Evolutionary conservation across 306 rosid genomes (phyloP), one percentile per base, ranked within the genome.

Genomic region (Lotus japonicus): DNA sequence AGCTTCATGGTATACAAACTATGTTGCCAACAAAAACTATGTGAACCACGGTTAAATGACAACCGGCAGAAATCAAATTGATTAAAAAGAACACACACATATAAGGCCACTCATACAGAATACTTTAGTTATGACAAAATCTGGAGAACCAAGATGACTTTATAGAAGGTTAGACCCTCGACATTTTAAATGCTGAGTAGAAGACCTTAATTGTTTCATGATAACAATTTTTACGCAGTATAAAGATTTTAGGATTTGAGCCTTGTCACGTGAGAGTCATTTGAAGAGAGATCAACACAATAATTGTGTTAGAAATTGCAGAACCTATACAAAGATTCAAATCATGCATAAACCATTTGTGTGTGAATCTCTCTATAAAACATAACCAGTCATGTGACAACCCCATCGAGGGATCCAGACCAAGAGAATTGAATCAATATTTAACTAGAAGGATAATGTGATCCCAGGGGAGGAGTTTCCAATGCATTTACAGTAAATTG

Each of bases 391-490:
- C 26, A 53, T 17, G 51, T 31, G 72, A 31, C 59, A 54, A 52
- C 14, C 1, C 41, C 71, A 3, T 48, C 36, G 75, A 28, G 51
- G 41, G 48, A 60, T 35, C 77, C 72, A 70, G 55, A 77, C 53
- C 67, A 52, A 62, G 44, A 44, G 26, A 59, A 58, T 58, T 43
- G 3, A 52, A 60, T 38, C 33, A 68, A 60, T 41, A 59, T 75
- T 68, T 28, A 18, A 17, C 26, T 28, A 58, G 12, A 50, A 59
- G 51, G 49, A 19, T 26, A 64, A 68, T 10, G 11, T 41, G 11
- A 42, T 13, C 28, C 39, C 45, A 77, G 54, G 48, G 16, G 14
- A 19, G 38, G 23, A 31, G 43, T 21, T 18, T 41, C 49, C 7
- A 39, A 13, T 10, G 53, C 42, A 56, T 56, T 26, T 59, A 58